These are phyloP conservation scores for Margaritispora aquatica DNA, from an alignment of 495 filamentous ascomycete species.

Conservation along the genomic window DNA sequence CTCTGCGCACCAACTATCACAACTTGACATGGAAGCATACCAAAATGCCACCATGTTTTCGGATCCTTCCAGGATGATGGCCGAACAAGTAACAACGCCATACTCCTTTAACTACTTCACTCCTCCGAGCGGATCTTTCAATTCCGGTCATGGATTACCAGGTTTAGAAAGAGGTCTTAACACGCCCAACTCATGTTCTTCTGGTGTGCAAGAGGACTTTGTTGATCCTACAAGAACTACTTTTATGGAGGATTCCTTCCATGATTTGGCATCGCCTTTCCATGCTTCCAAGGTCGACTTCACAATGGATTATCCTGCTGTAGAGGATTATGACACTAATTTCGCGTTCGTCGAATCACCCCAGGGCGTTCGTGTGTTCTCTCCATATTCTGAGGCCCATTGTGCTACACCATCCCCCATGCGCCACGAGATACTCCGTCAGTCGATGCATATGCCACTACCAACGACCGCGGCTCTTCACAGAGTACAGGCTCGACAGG, in stretches of 20 bases:
- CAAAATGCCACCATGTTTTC: background rate
- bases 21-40: background rate
- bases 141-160: background rate
- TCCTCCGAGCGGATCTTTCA: background rate
- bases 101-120: background rate
- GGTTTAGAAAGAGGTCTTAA: background rate
- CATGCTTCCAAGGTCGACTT: background rate
- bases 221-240: slow-evolving; percentile 21
- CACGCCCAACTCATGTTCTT: background rate
- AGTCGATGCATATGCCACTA: background rate
- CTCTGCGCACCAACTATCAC: background rate
- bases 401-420: background rate
- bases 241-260: slow-evolving; percentile 9
- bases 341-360: slow-evolving; percentile 1
- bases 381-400: background rate
- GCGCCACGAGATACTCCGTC: background rate
- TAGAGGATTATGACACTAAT: background rate
- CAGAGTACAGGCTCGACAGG: background rate
- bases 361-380: background rate
- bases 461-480: slow-evolving; percentile 7
- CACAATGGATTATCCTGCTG: background rate
- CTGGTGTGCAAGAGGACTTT: slow-evolving; percentile 4
- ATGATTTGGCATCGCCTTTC: background rate
- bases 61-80: background rate
- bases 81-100: background rate